Evolutionary conservation across 1,284 basidiomycete genomes (phyloP).

Genomic region (Pseudozyma tsukubaensis): DNA sequence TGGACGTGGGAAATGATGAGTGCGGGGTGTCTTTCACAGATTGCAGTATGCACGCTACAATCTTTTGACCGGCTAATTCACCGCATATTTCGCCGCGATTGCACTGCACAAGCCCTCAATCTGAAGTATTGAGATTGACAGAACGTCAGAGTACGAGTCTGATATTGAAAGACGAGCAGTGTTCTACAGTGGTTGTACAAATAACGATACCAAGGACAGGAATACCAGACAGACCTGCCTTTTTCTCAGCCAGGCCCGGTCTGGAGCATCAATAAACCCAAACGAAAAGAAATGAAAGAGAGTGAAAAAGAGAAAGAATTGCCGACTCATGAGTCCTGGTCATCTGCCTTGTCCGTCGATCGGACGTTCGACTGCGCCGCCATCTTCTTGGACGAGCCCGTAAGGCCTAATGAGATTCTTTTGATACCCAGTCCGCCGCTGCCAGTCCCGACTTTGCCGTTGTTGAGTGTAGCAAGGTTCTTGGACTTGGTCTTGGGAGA

Average conservation of each 20-base stretch:
- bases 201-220: slow-evolving; percentile 5
- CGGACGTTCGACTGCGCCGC: slow-evolving; percentile 41
- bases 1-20: background rate
- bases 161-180: slow-evolving; percentile 3
- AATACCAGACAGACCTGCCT: slow-evolving; percentile 5
- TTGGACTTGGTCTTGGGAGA: slow-evolving; percentile 11
- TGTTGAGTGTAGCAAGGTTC: slow-evolving; percentile 6
- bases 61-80: slow-evolving; percentile 17
- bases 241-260: slow-evolving; percentile 20
- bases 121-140: background rate
- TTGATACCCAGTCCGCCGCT: slow-evolving; percentile 38
- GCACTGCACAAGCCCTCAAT: background rate
- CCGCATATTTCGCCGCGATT: slow-evolving; percentile 23
- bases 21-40: background rate
- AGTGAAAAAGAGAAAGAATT: slow-evolving; percentile 1
- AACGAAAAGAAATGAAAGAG: background rate
- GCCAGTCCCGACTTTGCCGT: slow-evolving; percentile 22
- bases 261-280: background rate
- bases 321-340: slow-evolving; percentile 19
- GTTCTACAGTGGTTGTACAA: slow-evolving; percentile 46
- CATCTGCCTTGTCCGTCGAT: slow-evolving; percentile 33
- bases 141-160: background rate
- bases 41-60: background rate
- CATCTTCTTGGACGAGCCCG: slow-evolving; percentile 49
- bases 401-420: slow-evolving; percentile 46